Conservation (phyloP, 1,284 basidiomycete genomes). For the Cryptococcus hybrid region DNA sequence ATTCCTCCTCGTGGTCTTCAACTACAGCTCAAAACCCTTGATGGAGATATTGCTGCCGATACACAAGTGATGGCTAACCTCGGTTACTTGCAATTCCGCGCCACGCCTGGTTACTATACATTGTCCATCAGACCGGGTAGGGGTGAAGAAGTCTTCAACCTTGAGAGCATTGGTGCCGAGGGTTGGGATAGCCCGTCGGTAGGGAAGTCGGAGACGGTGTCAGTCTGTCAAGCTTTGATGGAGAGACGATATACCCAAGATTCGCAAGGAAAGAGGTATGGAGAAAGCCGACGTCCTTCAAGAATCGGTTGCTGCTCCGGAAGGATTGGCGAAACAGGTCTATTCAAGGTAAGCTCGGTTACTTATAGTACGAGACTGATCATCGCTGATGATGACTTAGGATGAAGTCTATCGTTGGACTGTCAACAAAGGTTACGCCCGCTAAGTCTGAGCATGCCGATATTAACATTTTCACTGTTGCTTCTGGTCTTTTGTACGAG, state of each 20-base stretch:
- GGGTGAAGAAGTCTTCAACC: constrained; percentile 73
- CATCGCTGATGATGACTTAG: constrained; percentile 16
- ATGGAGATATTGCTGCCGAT: constrained; percentile 64
- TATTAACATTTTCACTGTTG: constrained; percentile 99
- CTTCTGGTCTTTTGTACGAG: constrained; percentile 94
- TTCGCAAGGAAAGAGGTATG: constrained; percentile 68
- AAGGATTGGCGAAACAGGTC: constrained; percentile 2
- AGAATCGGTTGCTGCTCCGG: constrained; percentile 37
- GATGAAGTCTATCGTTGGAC: constrained; percentile 39
- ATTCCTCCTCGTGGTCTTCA: constrained; percentile 78
- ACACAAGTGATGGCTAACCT: constrained; percentile 91
- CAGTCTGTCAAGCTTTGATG: constrained; percentile 80
- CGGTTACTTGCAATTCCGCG: constrained; percentile 95
- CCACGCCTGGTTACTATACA: constrained; percentile 80
- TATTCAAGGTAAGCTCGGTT: constrained; percentile 26
- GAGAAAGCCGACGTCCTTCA: constrained; percentile 76
- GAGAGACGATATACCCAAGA: constrained; percentile 81
- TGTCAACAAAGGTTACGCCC: constrained; percentile 17
- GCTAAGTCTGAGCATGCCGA: constrained; percentile 59
- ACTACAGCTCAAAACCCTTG: constrained; percentile 64
- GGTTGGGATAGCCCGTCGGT: constrained; percentile 77
- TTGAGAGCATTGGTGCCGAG: constrained; percentile 78
- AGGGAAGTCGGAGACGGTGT: constrained; percentile 63
- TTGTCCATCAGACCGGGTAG: constrained; percentile 79
- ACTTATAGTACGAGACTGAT: too few species aligned